Conservation (phyloP, 495 filamentous ascomycete genomes). For the Penicillium salamii region DNA sequence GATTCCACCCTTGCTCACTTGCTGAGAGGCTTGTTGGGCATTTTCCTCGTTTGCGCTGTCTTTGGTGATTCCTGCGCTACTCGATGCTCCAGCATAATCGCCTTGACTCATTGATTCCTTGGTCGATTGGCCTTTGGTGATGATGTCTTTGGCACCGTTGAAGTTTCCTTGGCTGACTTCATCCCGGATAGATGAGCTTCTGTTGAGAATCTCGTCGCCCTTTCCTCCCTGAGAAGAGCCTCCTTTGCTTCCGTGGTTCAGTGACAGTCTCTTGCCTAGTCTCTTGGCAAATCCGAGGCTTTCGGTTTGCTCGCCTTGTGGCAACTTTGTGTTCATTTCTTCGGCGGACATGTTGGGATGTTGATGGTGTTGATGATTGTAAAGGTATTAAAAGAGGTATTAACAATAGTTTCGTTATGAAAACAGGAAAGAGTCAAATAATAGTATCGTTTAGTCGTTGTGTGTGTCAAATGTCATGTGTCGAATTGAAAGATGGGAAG, state of each 20-base stretch:
- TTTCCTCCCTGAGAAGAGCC: conserved; percentile 8
- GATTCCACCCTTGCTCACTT: conserved; percentile 2
- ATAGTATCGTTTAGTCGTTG: conserved; percentile 4
- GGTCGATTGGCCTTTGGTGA: conserved; percentile 11
- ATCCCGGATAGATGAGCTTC: conserved; percentile 8
- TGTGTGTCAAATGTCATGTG: background rate
- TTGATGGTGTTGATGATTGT: background rate
- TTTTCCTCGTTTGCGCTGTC: conserved; percentile 8
- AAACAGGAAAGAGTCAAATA: conserved; percentile 4
- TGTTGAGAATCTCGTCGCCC: conserved; percentile 9
- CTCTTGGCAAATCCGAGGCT: conserved; percentile 18
- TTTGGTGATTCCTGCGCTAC: conserved; percentile 1
- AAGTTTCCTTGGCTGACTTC: conserved; percentile 14
- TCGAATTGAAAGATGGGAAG: background rate
- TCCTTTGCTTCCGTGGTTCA: conserved; percentile 4
- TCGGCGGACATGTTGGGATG: conserved; percentile 19
- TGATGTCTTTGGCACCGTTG: conserved; percentile 6
- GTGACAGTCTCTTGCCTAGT: conserved; percentile 19
- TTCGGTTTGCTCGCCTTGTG: conserved; percentile 15
- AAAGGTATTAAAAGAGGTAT: background rate
- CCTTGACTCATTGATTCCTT: conserved; percentile 3
- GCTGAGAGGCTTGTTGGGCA: conserved; percentile 4
- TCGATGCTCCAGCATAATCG: conserved; percentile 1
- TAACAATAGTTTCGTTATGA: background rate
- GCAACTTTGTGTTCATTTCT: background rate